Evolutionary conservation across 257 asterid species (phyloP), one percentile per base, ranked within the genome.

Genomic region (Primulina eburnea): DNA sequence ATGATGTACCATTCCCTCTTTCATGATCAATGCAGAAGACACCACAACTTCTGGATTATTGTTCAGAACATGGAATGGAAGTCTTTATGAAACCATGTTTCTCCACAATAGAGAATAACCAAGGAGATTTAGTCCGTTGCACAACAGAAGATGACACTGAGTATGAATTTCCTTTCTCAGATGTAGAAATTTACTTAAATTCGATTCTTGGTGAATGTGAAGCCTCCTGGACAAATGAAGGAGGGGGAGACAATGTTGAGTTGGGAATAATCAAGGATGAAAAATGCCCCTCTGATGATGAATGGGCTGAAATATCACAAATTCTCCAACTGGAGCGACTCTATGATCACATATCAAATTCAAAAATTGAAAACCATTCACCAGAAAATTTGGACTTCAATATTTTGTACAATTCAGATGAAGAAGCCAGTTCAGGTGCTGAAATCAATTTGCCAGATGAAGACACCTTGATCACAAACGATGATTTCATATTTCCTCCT

Each of bases 291-390:
- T 82, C 77, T 62, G 90, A 83, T 38, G 87, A 79, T 61, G 69
- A 76, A 33, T 87, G 87, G 93, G 67, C 73, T 18, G 90, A 87
- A 61, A 83, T 83, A 79, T 78, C 77, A 66, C 83, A 77, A 67
- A 70, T 71, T 40, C 40, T 85, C 71, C 84, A 72, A 66, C 66
- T 64, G 70, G 88, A 82, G 73, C 75, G 65, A 71, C 78, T 8
- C 68, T 60, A 43, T 33, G 67, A 64, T 37, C 68, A 71, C 68
- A 24, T 47, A 1, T 70, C 75, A 34, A 62, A 68, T 69, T 60
- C 80, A 67, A 75, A 74, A 47, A 69, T 30, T 61, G 78, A 74
- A 61, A 68, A 69, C 29, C 55, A 64, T 72, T 85, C 69, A 26
- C 84, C 79, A 24, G 64, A 32, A 26, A 37, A 29, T 72, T 7